Evolutionary conservation across 495 filamentous ascomycete genomes (phyloP), one percentile per base, ranked within the genome.

Genomic region (Hyphodiscus hymeniophilus): DNA sequence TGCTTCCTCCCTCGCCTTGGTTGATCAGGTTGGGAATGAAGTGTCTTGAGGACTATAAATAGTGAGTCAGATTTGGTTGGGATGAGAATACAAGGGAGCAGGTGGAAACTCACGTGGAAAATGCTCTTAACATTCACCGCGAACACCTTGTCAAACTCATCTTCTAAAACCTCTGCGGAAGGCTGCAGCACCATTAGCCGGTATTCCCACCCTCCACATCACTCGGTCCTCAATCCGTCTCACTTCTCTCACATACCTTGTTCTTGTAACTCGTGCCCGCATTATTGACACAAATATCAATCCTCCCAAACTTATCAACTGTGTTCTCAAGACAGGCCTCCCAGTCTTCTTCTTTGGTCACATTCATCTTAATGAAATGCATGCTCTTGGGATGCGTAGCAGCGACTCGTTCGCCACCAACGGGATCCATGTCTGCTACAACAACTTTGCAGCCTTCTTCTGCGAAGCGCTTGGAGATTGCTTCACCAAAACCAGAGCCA

Each of bases 181-280:
- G 75, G 75, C 72, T 76, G 16, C n/a, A 3, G 30, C n/a, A 30
- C 28, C 21, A 36, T 24, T 43, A 32, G 6, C 15, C 1, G 7
- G 11, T 3, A 11, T 22, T 6, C 23, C 18, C 20, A 1, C 20
- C 20, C 8, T 42, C 23, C 6, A 36, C 3, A 36, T 36, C n/a
- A n/a, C n/a, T n/a, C n/a, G n/a, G n/a, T n/a, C n/a, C n/a, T n/a
- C n/a, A n/a, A n/a, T n/a, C n/a, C n/a, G n/a, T n/a, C n/a, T n/a
- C n/a, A n/a, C 12, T 11, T n/a, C 3, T 1, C 17, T 2, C 24
- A 43, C 44, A 15, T 33, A 71, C 70, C 85, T 59, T 87, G 57
- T 85, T 87, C 42, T 60, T 65, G 63, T 88, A 87, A 5, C 73
- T 73, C 26, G 80, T 80, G 1, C 84, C 84, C 3, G 84, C 84